Evolutionary conservation across 768 basidiomycete species (phyloP).

Genomic region (Lanmaoa rubissima): DNA sequence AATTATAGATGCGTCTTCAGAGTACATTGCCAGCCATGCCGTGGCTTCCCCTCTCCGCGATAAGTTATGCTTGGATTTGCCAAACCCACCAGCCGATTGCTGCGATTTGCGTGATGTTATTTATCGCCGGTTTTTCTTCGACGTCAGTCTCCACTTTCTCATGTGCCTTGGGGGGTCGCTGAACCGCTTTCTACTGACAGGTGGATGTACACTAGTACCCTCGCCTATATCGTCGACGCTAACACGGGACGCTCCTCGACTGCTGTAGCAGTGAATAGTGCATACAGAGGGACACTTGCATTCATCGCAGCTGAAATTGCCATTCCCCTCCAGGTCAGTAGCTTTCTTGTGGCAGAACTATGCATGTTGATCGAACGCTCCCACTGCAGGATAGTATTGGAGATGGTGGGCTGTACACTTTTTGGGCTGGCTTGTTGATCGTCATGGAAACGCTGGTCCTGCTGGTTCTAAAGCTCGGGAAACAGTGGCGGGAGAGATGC

Average conservation of each 20-base stretch:
- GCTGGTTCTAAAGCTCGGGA: conserved; percentile 58
- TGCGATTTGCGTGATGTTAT: conserved; percentile 69
- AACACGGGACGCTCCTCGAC: conserved; percentile 79
- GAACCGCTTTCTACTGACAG: conserved; percentile 24
- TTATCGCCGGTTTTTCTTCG: conserved; percentile 66
- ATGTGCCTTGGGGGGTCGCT: background rate
- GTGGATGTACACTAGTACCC: conserved; percentile 60
- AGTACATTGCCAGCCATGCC: conserved; percentile 59
- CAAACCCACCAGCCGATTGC: conserved; percentile 62
- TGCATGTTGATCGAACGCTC: background rate
- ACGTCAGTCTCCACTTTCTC: conserved; percentile 18
- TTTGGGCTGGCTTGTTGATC: conserved; percentile 53
- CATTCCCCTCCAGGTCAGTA: conserved; percentile 58
- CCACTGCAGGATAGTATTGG: conserved; percentile 20
- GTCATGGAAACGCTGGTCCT: conserved; percentile 53
- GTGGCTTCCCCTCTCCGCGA: conserved; percentile 50
- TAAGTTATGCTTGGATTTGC: conserved; percentile 77
- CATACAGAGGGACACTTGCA: conserved; percentile 66
- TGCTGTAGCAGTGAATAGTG: conserved; percentile 74
- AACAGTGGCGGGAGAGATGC: conserved; percentile 53
- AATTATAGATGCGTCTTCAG: conserved; percentile 64
- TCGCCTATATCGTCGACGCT: conserved; percentile 86
- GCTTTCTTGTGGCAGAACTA: background rate
- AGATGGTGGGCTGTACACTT: conserved; percentile 31
- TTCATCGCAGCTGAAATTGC: conserved; percentile 76